These are phyloP conservation scores for Scalesia atractyloides DNA, from an alignment of 129 eudicot genomes.

Conservation along the genomic window DNA sequence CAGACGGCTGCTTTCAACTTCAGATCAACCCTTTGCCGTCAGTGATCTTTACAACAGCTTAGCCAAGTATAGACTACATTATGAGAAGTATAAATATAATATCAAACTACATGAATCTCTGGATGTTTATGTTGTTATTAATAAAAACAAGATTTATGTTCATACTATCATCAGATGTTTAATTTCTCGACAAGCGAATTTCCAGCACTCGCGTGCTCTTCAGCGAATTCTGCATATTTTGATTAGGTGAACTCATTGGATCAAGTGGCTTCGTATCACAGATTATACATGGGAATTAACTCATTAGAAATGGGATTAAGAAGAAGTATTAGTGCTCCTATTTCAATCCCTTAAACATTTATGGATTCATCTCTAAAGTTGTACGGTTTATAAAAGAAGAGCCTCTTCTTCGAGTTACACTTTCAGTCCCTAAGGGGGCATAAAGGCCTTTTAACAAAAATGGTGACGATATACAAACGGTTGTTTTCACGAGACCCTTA, in stretches of 20 bases:
- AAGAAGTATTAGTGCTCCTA: constrained; percentile 63
- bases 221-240: constrained; percentile 45
- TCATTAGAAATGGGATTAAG: constrained; percentile 47
- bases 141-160: constrained; percentile 5
- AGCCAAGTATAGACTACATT: too few relatives aligned
- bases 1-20: too few relatives aligned
- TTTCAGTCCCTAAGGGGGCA: too few relatives aligned
- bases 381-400: too few relatives aligned
- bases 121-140: background rate
- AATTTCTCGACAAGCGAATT: constrained; percentile 45
- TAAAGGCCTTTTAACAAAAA: too few relatives aligned
- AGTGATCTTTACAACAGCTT: too few relatives aligned
- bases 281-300: constrained; percentile 47
- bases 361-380: constrained; percentile 44
- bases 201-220: constrained; percentile 48
- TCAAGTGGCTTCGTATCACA: constrained; percentile 45
- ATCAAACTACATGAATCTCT: background rate
- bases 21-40: too few relatives aligned
- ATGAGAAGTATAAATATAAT: too few relatives aligned
- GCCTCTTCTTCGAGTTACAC: too few relatives aligned
- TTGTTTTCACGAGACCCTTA: too few relatives aligned
- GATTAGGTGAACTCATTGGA: constrained; percentile 45
- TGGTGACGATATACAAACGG: too few relatives aligned
- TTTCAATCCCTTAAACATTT: constrained; percentile 57
- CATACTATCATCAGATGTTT: constrained; percentile 49